Evolutionary conservation across 176 grass and related monocot species (phyloP).

Genomic region (Aegilops longissima): DNA sequence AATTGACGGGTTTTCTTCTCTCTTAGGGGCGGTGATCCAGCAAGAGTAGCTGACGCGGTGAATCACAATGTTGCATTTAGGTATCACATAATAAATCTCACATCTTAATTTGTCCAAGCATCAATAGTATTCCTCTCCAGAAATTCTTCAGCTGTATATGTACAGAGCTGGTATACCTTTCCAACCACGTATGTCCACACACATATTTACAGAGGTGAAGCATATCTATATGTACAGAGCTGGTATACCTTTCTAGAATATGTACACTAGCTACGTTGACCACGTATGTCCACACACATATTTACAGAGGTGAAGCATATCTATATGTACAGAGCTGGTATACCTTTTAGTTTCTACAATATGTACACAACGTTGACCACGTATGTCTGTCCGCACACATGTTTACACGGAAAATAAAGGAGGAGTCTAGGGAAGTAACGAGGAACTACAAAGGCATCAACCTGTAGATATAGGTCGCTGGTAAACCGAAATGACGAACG

Average conservation of each 20-base stretch:
- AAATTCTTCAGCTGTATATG: background rate
- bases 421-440: background rate
- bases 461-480: no score
- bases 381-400: background rate
- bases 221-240: background rate
- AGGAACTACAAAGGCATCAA: no score
- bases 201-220: background rate
- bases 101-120: background rate
- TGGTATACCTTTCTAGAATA: background rate
- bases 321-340: background rate
- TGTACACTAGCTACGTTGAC: background rate
- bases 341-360: background rate
- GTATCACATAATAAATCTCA: background rate
- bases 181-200: no score
- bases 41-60: no score
- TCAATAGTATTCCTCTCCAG: background rate
- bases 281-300: background rate
- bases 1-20: no score
- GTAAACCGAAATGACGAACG: no score
- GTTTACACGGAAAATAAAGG: conserved; percentile 17
- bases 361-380: background rate
- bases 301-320: background rate
- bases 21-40: no score
- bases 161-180: no score
- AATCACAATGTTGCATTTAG: background rate